Evolutionary conservation across 1,284 basidiomycete genomes (phyloP).

Genomic region (Calocybe gambosa): DNA sequence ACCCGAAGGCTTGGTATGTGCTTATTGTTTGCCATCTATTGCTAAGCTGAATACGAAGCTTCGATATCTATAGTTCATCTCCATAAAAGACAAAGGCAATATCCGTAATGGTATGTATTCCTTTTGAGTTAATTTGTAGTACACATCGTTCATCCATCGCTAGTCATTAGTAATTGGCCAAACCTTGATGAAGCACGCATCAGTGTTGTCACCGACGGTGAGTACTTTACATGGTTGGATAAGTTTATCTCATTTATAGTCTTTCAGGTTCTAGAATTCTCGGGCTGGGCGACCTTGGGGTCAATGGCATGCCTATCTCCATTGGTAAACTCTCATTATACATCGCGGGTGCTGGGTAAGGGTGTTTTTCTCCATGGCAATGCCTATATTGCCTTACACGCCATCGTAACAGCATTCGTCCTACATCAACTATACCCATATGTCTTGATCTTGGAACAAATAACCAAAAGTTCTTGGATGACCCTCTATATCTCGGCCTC

Average conservation of each 20-base stretch:
- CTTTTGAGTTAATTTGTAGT: conserved; percentile 3
- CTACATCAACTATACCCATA: conserved; percentile 82
- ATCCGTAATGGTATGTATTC: conserved; percentile 42
- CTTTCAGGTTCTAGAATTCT: conserved; percentile 76
- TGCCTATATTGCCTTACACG: neutral
- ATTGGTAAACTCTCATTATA: conserved; percentile 93
- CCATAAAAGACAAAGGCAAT: conserved; percentile 81
- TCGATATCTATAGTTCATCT: conserved; percentile 56
- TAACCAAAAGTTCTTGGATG: conserved; percentile 74
- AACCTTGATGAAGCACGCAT: conserved; percentile 71
- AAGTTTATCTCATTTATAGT: conserved; percentile 4
- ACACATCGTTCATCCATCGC: neutral
- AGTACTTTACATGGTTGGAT: conserved; percentile 15
- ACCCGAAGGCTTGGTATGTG: conserved; percentile 69
- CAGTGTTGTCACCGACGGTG: conserved; percentile 84
- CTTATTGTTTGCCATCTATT: conserved; percentile 1
- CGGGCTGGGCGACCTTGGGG: conserved; percentile 85
- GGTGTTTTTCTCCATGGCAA: conserved; percentile 12
- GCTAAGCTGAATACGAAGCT: conserved; percentile 5
- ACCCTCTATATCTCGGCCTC: conserved; percentile 88
- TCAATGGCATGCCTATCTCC: conserved; percentile 89
- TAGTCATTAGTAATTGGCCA: conserved; percentile 74
- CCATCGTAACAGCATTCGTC: conserved; percentile 60
- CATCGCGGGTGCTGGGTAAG: conserved; percentile 78
- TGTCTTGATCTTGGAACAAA: conserved; percentile 86